Evolutionary conservation across 495 filamentous ascomycete genomes (phyloP), one percentile per base, ranked within the genome.

Genomic region (Penicillium fimorum): DNA sequence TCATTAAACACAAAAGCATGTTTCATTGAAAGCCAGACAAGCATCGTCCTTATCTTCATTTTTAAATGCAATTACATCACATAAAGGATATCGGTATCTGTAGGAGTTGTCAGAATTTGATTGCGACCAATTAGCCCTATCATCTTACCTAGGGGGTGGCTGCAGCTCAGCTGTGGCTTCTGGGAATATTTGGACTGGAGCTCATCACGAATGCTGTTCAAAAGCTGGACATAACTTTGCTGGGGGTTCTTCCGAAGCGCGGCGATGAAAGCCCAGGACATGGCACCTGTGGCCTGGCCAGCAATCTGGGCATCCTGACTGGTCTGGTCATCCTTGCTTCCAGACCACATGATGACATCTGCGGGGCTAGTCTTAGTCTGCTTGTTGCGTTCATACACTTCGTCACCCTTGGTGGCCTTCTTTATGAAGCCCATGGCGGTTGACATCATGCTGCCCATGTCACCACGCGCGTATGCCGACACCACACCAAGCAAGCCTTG

Each of bases 321-420:
- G 60, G 93, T 98, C 75, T 98, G 94, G 53, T 87, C 84, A 70
- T 98, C 94, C 71, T 97, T 97, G 75, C 90, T 95, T 30, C 94
- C 94, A 41, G 89, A 93, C 85, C 92, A 95, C 90, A 97, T 97
- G 69, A 98, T 82, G 27, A 98, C 94, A 76, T 98, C 94, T 27
- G 94, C 94, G 11, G 91, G 87, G 47, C 88, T 93, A 12, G 94
- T 97, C 77, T 96, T 97, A 18, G 93, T 97, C 52, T 89, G 82
- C 66, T 90, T 76, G 57, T 89, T 84, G 56, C 84, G 82, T 69
- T 94, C 83, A 66, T 91, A 87, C 8, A 86, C 87, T 35, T 92
- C 87, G 55, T 94, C 87, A 61, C 93, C 92, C 57, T 77, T 83
- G 10, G 89, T 90, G 7, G 91, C 92, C 73, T 96, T 96, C 79